These are phyloP conservation scores for Scutellaria barbata DNA, from an alignment of 257 asterid species.

Conservation along the genomic window DNA sequence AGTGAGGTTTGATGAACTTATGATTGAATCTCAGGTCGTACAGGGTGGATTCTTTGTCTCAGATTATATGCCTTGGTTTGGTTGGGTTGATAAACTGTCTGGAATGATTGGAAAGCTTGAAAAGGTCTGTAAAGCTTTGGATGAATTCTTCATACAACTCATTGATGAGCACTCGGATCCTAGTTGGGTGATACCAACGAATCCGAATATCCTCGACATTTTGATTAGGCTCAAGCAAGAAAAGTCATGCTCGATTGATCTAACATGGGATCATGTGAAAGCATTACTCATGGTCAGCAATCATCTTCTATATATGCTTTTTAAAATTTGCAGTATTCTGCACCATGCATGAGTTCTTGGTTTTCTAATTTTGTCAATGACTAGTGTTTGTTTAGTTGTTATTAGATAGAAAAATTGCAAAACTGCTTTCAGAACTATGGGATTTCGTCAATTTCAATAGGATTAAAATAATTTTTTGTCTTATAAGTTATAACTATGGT, in stretches of 20 bases:
- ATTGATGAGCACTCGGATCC: constrained; percentile 40
- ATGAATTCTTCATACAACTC: constrained; percentile 38
- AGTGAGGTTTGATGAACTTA: constrained; percentile 38
- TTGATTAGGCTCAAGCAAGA: constrained; percentile 39
- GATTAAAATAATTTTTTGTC: no score
- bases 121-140: constrained; percentile 25
- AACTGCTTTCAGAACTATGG: no score
- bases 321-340: no score
- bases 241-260: not conserved
- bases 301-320: not conserved
- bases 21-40: constrained; percentile 44
- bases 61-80: constrained; percentile 40
- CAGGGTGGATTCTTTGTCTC: constrained; percentile 39
- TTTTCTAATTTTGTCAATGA: no score
- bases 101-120: constrained; percentile 46
- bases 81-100: constrained; percentile 41
- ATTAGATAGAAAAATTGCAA: no score
- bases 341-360: no score
- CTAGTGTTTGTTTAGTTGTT: no score
- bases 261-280: constrained; percentile 40
- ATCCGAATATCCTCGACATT: constrained; percentile 41
- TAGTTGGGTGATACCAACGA: constrained; percentile 24
- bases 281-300: constrained; percentile 39
- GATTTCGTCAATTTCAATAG: no score
- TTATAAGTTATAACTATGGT: no score